Evolutionary conservation across 2,329 filamentous ascomycete species (phyloP), one percentile per base, ranked within the genome.

Genomic region (Xylaria sp.): DNA sequence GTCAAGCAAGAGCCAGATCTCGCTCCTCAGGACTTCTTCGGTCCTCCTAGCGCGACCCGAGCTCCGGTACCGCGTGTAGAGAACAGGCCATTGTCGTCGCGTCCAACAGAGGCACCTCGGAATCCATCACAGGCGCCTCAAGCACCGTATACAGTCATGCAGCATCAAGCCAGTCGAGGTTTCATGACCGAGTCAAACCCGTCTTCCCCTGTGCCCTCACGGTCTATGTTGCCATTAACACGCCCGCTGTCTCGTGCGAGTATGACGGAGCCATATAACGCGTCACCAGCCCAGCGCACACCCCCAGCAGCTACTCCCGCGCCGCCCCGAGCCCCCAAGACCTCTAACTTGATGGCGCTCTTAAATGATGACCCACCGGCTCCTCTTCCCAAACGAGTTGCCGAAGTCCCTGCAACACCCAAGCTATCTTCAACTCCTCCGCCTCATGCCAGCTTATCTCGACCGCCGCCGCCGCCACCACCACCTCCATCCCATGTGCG

Each of bases 331-430:
- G 74, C 80, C 2, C 73, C 76, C n/a, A 89, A 88, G 76, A 87
- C 82, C 7, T 88, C 86, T 14, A 89, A 79, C 65, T 81, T 89
- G 64, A 87, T 88, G 82, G 85, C 85, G 0, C 74, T 89, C 63
- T 78, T 89, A 2, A 88, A 88, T 67, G 85, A 88, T 64, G 87
- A 88, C 56, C 80, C 82, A 6, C 80, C 80, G n/a, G 74, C 79
- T 1, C 77, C 79, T 53, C 77, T 78, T 0, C 77, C 78, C 0
- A 86, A 86, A 73, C 79, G 84, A 33, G 76, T 86, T 31, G 76
- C 65, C 42, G 84, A 86, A 57, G 78, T 86, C 9, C 77, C 79
- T 11, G 71, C 71, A 15, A 72, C 76, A 11, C 65, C 76, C 37
- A 77, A 77, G 42, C 72, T 77, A n/a, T 81, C 81, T 21, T 82